Base-by-base conservation (phyloP, 2,329 filamentous ascomycete genomes). In the Celoporthe dispersa region DNA sequence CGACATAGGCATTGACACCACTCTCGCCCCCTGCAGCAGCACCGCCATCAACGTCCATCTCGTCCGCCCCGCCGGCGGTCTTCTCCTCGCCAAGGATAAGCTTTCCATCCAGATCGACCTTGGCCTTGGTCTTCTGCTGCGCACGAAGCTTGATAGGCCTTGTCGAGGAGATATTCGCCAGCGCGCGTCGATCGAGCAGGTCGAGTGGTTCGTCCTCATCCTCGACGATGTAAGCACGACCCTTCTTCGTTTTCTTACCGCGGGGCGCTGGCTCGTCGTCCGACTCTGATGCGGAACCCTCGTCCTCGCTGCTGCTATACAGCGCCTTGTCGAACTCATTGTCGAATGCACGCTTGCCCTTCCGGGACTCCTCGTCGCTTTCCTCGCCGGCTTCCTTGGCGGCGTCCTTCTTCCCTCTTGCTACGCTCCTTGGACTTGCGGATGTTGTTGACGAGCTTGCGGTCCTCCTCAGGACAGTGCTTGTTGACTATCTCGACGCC, bases 251-350 rank as follows among this genome's bases (percentile, higher is more conserved):
- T 78, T 85, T 83, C 80, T 81, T 84, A 74, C 81, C 83, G 41
- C 77, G 78, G 62, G 76, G 76, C 69, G 66, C 74, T 76, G 76
- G 66, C 77, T 77, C 72, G 74, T 79, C 75, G 80, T 80, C 80
- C 73, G 91, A 89, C 12, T 88, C 89, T 70, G 89, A 87, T 69
- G 88, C 90, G 1, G 86, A 88, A 8, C 85, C 88, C 41, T 90
- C 88, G 5, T 88, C 90, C 57, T 82, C 83, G 73, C 65, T 83
- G 74, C 89, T 93, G 78, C 94, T 94, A 78, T 98, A 97, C 44
- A 99, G 88, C n/a, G 95, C 94, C 80, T 97, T 92, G 79, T 98
- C 95, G 80, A 96, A 98, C 77, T 97, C 95, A 81, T 92, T 97
- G 80, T 94, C 94, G 78, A 97, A 97, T 71, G 87, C 86, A 68